Conservation (phyloP, 768 basidiomycete genomes). For the Mrakia gelida region DNA sequence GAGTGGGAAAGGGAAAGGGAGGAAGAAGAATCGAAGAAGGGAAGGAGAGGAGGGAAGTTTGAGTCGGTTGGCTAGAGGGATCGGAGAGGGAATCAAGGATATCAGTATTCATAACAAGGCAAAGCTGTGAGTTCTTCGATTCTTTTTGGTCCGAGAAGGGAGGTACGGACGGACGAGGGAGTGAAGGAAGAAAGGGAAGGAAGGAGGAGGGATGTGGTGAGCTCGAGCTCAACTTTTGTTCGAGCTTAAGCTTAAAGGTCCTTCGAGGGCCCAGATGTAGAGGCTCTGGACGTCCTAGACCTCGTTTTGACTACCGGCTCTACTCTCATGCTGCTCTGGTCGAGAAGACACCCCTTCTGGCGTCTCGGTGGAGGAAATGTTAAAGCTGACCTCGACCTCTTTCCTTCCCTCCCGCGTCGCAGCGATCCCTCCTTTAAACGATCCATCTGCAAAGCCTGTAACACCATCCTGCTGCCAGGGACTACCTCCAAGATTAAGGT, state of each 20-base stretch:
- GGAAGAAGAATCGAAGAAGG: conserved; percentile 12
- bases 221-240: background rate
- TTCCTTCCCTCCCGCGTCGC: background rate
- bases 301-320: too few relatives aligned
- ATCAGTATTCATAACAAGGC: conserved; percentile 41
- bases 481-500: conserved; percentile 37
- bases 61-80: conserved; percentile 34
- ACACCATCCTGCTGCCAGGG: conserved; percentile 41
- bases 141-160: too few relatives aligned
- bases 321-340: too few relatives aligned
- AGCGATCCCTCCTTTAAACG: conserved; percentile 43
- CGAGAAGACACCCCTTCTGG: too few relatives aligned
- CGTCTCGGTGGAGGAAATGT: too few relatives aligned
- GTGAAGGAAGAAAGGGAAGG: background rate
- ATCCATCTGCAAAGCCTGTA: conserved; percentile 38
- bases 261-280: background rate
- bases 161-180: background rate
- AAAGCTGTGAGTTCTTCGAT: conserved; percentile 36
- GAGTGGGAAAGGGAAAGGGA: conserved; percentile 4
- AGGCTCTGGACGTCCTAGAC: background rate
- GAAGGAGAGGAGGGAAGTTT: conserved; percentile 29
- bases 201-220: background rate
- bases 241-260: background rate
- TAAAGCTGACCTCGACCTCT: background rate
- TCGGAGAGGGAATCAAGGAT: conserved; percentile 34